These are phyloP conservation scores for Acarospora socialis DNA, from an alignment of 2,329 filamentous ascomycete genomes.

Conservation along the genomic window DNA sequence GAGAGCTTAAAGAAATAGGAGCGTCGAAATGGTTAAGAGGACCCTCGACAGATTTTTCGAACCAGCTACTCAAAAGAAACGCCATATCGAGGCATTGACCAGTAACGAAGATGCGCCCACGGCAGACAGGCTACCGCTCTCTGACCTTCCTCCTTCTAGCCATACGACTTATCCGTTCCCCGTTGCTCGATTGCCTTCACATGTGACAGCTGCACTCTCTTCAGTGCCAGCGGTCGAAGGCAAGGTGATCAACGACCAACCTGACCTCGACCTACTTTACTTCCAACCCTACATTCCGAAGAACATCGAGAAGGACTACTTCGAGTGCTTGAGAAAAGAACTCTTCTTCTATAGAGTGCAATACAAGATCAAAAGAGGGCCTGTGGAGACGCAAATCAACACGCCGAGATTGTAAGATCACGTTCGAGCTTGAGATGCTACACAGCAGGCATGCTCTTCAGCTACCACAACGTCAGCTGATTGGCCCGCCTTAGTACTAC, in stretches of 20 bases:
- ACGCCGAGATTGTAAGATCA: too few species aligned
- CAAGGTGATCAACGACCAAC: slow-evolving; percentile 47
- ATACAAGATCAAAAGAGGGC: slow-evolving; percentile 56
- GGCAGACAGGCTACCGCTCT: too few species aligned
- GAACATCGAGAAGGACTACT: slow-evolving; percentile 43
- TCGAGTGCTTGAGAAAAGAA: slow-evolving; percentile 55
- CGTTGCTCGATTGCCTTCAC: slow-evolving; percentile 33
- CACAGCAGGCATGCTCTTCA: too few species aligned
- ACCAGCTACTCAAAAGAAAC: too few species aligned
- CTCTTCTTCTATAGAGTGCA: slow-evolving; percentile 64
- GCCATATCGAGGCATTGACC: too few species aligned
- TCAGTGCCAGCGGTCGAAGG: slow-evolving; percentile 36
- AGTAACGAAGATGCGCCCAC: too few species aligned
- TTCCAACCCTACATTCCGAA: slow-evolving; percentile 58
- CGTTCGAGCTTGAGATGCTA: too few species aligned
- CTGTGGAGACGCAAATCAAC: slow-evolving; percentile 47
- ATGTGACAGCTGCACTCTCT: slow-evolving; percentile 28
- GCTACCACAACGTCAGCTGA: too few species aligned
- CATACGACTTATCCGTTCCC: slow-evolving; percentile 41
- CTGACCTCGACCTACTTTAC: slow-evolving; percentile 59
- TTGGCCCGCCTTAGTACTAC: too few species aligned
- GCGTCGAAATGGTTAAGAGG: too few species aligned
- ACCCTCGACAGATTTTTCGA: too few species aligned
- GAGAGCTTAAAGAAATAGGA: too few species aligned
- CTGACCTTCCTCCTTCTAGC: slow-evolving; percentile 18